Evolutionary conservation across 495 filamentous ascomycete species (phyloP).

Genomic region (Amorphotheca resinae): DNA sequence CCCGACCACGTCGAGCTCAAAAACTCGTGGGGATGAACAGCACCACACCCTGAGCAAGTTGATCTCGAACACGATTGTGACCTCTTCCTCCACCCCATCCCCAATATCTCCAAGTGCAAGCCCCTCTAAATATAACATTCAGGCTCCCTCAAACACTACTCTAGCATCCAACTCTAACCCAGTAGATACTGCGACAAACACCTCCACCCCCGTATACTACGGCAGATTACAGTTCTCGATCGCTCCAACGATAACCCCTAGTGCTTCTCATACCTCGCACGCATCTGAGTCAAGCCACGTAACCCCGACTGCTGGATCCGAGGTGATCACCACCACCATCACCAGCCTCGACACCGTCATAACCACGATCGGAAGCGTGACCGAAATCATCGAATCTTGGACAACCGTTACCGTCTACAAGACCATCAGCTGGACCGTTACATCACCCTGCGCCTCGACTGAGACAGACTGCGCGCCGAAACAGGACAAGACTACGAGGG

Average conservation of each 20-base stretch:
- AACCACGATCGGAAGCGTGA: not conserved
- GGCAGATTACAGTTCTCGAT: too few species aligned
- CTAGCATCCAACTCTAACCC: too few species aligned
- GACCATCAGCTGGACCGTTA: slow-evolving; percentile 38
- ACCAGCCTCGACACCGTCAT: slow-evolving; percentile 1
- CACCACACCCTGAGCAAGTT: too few species aligned
- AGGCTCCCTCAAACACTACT: too few species aligned
- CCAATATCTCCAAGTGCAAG: too few species aligned
- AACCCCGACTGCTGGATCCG: slow-evolving; percentile 2
- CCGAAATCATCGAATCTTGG: not conserved
- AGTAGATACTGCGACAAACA: too few species aligned
- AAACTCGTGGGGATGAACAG: too few species aligned
- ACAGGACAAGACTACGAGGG: slow-evolving; percentile 27
- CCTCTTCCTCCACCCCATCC: too few species aligned
- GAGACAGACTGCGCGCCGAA: slow-evolving; percentile 29
- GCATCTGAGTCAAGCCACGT: not conserved
- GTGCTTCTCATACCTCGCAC: not conserved
- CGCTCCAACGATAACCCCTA: not conserved
- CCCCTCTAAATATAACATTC: too few species aligned
- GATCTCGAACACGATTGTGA: too few species aligned
- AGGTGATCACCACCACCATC: not conserved
- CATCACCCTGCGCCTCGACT: slow-evolving; percentile 39
- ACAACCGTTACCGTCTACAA: slow-evolving; percentile 38
- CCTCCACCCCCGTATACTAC: too few species aligned
- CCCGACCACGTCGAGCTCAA: too few species aligned